Evolutionary conservation across 345 rosid genomes (phyloP).

Genomic region (Gossypium anomalum): DNA sequence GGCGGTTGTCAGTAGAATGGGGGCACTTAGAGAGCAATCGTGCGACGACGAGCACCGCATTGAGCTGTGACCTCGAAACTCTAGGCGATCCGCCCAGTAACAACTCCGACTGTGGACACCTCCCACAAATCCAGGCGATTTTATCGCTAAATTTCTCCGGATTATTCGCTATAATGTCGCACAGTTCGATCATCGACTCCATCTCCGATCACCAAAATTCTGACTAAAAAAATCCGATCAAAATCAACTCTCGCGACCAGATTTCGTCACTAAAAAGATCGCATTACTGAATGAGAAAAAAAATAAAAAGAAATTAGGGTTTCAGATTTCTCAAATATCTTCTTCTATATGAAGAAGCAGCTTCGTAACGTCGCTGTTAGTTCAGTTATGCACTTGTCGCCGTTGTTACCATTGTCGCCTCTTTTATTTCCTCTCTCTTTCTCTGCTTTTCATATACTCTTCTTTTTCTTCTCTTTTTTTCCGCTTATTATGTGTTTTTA

Average conservation of each 20-base stretch:
- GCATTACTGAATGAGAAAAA: not conserved
- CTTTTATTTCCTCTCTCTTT: not conserved
- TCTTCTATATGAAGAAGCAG: not conserved
- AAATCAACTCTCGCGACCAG: not conserved
- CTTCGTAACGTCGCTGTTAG: slow-evolving; percentile 10
- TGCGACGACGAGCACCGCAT: slow-evolving; percentile 76
- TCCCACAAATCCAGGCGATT: slow-evolving; percentile 80
- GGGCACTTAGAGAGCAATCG: slow-evolving; percentile 66
- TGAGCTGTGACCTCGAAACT: slow-evolving; percentile 84
- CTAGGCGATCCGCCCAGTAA: slow-evolving; percentile 61
- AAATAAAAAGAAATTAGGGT: not conserved
- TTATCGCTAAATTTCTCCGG: slow-evolving; percentile 81
- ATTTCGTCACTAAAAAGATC: not conserved
- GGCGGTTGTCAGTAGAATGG: slow-evolving; percentile 42
- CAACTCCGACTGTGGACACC: slow-evolving; percentile 77
- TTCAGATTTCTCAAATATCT: not conserved
- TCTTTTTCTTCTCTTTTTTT: not conserved
- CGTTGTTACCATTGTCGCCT: slow-evolving; percentile 1
- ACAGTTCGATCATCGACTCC: slow-evolving; percentile 86
- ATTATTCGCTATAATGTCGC: slow-evolving; percentile 72
- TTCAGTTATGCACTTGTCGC: not conserved
- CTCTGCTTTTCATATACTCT: not conserved
- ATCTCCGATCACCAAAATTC: slow-evolving; percentile 26
- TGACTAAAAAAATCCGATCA: not conserved
- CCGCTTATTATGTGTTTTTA: not conserved